These are phyloP conservation scores for Acanthamoeba royreba DNA, from an alignment of 208 protist species.

Conservation along the genomic window DNA sequence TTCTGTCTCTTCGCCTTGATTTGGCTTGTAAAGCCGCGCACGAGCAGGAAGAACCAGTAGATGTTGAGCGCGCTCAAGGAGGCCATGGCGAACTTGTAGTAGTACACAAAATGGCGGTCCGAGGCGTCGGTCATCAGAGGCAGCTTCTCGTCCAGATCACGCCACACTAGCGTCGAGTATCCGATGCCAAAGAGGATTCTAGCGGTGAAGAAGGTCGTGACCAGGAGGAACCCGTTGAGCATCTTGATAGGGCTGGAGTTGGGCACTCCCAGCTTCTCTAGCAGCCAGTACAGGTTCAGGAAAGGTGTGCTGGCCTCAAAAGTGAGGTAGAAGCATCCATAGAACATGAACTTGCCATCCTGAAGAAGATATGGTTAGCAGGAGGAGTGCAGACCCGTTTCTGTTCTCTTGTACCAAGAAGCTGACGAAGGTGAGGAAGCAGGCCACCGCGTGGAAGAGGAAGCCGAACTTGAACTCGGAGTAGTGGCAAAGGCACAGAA, in stretches of 20 bases:
- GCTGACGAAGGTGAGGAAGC: background rate
- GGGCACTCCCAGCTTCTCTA: background rate
- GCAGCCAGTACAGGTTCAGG: background rate
- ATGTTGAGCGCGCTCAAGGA: background rate
- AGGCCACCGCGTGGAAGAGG: background rate
- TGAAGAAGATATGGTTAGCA: background rate
- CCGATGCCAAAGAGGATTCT: background rate
- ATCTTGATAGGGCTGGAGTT: background rate
- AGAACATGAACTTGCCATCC: background rate
- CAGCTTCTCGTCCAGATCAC: background rate
- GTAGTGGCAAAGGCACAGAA: background rate
- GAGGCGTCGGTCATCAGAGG: background rate
- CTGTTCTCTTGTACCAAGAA: background rate
- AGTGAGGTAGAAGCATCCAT: background rate
- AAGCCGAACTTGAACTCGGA: background rate
- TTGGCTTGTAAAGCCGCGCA: too few relatives aligned
- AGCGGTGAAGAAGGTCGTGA: background rate
- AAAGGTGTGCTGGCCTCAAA: conserved; percentile 27
- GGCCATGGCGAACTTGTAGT: background rate
- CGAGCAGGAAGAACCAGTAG: conserved; percentile 1
- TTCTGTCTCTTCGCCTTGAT: background rate
- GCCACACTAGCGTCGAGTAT: background rate
- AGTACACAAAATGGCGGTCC: background rate
- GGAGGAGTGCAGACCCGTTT: too few relatives aligned
- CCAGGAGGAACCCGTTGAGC: background rate